phyloP scores from a whole-genome alignment of 2,329 filamentous ascomycete species.

The Stemphylium vesicarium region DNA sequence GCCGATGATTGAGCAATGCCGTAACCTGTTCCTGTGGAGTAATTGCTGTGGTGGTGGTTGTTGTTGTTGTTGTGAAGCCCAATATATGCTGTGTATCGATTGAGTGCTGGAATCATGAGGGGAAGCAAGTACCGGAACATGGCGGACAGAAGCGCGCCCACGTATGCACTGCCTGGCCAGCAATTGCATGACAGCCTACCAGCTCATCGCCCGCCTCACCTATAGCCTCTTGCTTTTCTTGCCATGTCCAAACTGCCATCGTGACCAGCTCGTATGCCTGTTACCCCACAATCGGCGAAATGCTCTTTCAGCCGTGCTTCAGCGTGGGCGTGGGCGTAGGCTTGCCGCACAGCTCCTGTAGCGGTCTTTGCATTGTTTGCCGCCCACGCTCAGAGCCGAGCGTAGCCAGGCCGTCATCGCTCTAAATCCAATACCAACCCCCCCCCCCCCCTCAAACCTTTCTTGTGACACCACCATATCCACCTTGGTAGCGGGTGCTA shows the following conservation, averaged over 20 bases:
- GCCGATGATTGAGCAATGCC: constrained; percentile 17
- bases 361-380: constrained; percentile 9
- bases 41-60: not conserved
- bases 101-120: not conserved
- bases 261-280: constrained; percentile 13
- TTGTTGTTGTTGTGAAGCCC: not conserved
- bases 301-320: not conserved
- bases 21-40: not conserved
- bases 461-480: constrained; percentile 17
- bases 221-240: not conserved
- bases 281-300: constrained; percentile 21
- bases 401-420: constrained; percentile 22
- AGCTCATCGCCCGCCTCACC: not conserved
- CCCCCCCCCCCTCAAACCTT: constrained; percentile 8
- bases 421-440: constrained; percentile 9
- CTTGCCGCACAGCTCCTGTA: constrained; percentile 3
- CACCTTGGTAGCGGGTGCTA: constrained; percentile 9
- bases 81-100: not conserved
- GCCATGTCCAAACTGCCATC: constrained; percentile 3
- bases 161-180: not conserved
- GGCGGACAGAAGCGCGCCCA: not conserved
- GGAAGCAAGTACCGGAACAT: no score
- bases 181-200: no score
- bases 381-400: constrained; percentile 22
- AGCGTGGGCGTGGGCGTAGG: not conserved